Base-by-base conservation (phyloP, 1,139 yeast genomes). In the Yamadazyma aaseri region DNA sequence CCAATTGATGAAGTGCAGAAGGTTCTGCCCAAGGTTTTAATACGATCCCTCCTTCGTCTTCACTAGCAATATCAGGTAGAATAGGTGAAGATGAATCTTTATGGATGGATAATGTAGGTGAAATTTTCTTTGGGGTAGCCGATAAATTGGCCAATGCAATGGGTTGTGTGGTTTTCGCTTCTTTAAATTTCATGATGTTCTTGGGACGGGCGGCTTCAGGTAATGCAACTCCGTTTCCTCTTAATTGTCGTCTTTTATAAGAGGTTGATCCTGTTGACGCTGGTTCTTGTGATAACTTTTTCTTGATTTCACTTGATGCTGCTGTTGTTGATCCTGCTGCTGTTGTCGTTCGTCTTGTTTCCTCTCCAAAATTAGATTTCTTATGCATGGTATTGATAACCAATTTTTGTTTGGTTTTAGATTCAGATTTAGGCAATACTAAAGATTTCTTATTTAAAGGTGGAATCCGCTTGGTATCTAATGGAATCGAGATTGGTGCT, bases 21-120 rank as follows among this genome's bases (percentile, higher is more conserved):
- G 86, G 71, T 38, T 73, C 70, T 1, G 92, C 95, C 95, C 95
- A 86, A 25, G 73, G 74, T 39, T 78, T 74, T 24, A 84, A 54
- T 6, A 79, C 71, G 18, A 52, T 55, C 21, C 47, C 76, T 35
- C 74, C 81, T 31, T 81, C 87, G 24, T 80, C 81, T 36, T 78
- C 80, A 2, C 78, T 70, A 5, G 58, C 63, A 14, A 74, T 71
- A 24, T 71, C 76, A 0, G 79, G 79, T 16, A 74, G 52, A 13
- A 40, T 51, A 9, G 41, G 35, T 14, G 39, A 39, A 13, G 29
- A 28, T 5, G 29, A 20, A 17, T 20, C 38, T 11, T 12, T 17
- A 5, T 11, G 15, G 49, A 28, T 7, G 9, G 18, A 17, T 15
- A 28, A 28, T 12, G 20, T 25, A 14, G 22, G 13, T 8, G 25